A percentile compares a stretch with the other conserved stretches of the same genome.
Conservation (phyloP, 257 asterid genomes). For the Apocynum venetum region DNA sequence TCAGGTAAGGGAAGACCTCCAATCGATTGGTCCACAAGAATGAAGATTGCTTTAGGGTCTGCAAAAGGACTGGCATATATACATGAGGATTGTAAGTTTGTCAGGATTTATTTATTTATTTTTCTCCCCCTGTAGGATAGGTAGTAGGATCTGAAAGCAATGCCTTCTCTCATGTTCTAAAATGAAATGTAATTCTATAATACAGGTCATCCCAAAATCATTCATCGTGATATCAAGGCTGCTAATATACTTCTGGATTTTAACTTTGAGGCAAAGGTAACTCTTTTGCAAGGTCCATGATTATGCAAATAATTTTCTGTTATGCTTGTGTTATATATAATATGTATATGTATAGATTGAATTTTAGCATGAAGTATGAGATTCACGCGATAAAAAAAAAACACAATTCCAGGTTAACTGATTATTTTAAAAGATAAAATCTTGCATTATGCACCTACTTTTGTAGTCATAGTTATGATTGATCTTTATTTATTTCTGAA, state of each 20-base stretch:
- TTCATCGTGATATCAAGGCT: slow-evolving; percentile 92
- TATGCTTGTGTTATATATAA: not conserved
- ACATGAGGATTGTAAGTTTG: slow-evolving; percentile 48
- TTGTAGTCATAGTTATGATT: slow-evolving; percentile 14
- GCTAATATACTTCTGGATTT: slow-evolving; percentile 81
- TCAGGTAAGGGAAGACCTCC: slow-evolving; percentile 46
- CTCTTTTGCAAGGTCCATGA: not conserved
- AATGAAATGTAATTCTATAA: not conserved
- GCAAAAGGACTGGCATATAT: slow-evolving; percentile 56
- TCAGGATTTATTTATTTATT: not conserved
- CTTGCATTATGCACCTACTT: not conserved
- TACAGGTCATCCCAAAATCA: slow-evolving; percentile 86
- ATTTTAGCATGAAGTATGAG: not conserved
- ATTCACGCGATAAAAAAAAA: not conserved
- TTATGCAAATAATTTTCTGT: not conserved
- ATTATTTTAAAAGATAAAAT: not conserved
- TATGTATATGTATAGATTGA: not conserved
- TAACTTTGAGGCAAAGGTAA: slow-evolving; percentile 85
- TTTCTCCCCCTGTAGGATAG: not conserved
- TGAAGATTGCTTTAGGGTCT: slow-evolving; percentile 49
- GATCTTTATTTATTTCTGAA: slow-evolving; percentile 29
- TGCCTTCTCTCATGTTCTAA: not conserved
- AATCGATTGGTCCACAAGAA: slow-evolving; percentile 36
- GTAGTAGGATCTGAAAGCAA: not conserved
- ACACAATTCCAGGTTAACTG: no score